Base-by-base conservation (phyloP, 148 eudicot genomes). In the Euryodendron excelsum region DNA sequence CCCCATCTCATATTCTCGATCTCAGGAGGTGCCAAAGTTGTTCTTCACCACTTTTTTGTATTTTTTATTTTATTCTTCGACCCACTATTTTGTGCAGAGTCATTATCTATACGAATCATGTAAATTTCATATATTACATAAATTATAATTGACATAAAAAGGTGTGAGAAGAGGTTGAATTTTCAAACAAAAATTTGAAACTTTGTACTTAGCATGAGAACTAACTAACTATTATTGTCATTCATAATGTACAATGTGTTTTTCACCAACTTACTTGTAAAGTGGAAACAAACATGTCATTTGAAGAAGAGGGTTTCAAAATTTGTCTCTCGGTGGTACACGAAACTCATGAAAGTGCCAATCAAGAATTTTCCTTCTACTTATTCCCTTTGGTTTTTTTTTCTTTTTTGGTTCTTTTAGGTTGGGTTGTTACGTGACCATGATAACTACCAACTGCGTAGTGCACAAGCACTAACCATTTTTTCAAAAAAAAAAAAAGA, bases 381-480 rank as follows among this genome's bases (percentile, higher is more conserved):
- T 69, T 20, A 20, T 55, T 9, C 63, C 23, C 28, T n/a, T 18
- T 17, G 13, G 34, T 10, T 34, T 34, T 36, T 25, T 37, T 55
- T 52, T 12, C 34, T 18, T n/a, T n/a, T n/a, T n/a, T n/a, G n/a
- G n/a, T n/a, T n/a, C n/a, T n/a, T n/a, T n/a, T n/a, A n/a, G n/a
- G 15, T 53, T 31, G 62, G 41, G 65, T 56, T 31, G 77, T 74
- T 52, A 0, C 56, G 77, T 48, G 30, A 52, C 41, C 64, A 20
- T 52, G 21, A 73, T n/a, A n/a, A n/a, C 62, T 14, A 36, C 30
- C 28, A 36, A 73, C 64, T 56, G 59, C 77, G 34, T 55, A 37
- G 25, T 73, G 30, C 45, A 50, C 18, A 34, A 48, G 4, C 62
- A 20, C 30, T 30, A 53, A 12, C 5, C 15, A 34, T 31, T 33